Percentiles rank a stretch among this genome's conserved stretches.
phyloP scores from a whole-genome alignment of 2,329 filamentous ascomycete genomes.

The Penicillium aurantiogriseum region DNA sequence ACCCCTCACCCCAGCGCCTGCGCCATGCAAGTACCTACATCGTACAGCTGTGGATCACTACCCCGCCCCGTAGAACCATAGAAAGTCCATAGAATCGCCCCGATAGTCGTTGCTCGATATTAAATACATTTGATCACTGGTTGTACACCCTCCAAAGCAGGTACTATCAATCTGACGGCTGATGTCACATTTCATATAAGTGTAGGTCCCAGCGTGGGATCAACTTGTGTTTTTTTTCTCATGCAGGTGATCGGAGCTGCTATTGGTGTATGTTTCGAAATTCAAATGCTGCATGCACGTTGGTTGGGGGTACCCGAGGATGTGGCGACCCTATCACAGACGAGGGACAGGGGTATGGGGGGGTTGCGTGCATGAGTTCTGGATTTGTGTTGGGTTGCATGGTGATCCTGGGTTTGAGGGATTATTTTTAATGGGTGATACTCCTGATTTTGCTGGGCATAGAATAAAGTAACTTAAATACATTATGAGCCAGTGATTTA shows the following conservation, averaged over 20 bases:
- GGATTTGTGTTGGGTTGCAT: neutral
- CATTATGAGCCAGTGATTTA: too few species aligned
- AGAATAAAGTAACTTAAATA: neutral
- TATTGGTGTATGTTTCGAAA: neutral
- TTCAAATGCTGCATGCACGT: slow-evolving; percentile 1
- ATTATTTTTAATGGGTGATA: neutral
- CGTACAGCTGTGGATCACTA: slow-evolving; percentile 6
- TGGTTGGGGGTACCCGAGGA: slow-evolving; percentile 3
- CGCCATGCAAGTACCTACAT: neutral
- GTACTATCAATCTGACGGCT: slow-evolving; percentile 1
- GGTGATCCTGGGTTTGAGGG: neutral
- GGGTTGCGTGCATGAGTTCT: neutral
- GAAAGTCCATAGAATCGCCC: neutral
- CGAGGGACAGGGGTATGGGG: neutral
- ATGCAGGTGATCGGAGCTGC: neutral
- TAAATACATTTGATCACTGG: neutral
- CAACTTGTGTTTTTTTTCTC: neutral
- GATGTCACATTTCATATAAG: slow-evolving; percentile 5
- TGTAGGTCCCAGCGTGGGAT: neutral
- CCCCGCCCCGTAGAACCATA: neutral
- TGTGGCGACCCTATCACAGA: slow-evolving; percentile 7
- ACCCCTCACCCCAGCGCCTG: slow-evolving; percentile 4
- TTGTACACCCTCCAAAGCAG: neutral
- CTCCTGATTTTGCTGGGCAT: neutral
- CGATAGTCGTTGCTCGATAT: neutral